These are phyloP conservation scores for Naematelia aurantialba DNA, from an alignment of 768 basidiomycete genomes.

Conservation along the genomic window DNA sequence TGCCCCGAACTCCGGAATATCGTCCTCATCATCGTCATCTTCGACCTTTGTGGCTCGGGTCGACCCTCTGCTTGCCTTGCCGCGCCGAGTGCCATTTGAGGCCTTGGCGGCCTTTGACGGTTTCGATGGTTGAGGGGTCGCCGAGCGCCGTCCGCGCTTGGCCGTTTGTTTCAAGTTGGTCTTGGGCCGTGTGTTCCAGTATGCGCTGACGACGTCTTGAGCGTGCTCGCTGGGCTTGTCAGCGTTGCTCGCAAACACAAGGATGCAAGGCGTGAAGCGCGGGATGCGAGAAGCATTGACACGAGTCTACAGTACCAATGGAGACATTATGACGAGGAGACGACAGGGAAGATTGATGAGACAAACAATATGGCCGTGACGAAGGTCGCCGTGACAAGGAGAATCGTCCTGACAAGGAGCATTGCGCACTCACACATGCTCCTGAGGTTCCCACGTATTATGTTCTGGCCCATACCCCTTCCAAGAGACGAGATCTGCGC, in stretches of 20 bases:
- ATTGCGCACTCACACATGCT: constrained; percentile 43
- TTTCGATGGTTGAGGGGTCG: constrained; percentile 11
- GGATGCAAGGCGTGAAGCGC: no score
- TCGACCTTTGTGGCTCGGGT: constrained; percentile 1
- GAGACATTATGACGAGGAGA: no score
- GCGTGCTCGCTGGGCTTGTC: constrained; percentile 23
- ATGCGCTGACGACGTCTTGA: constrained; percentile 30
- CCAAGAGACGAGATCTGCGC: constrained; percentile 45
- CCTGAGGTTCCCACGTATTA: constrained; percentile 47
- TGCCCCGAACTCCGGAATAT: constrained; percentile 20
- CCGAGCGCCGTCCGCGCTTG: constrained; percentile 13
- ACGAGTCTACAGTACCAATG: no score
- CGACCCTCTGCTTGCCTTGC: not conserved
- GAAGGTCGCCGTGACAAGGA: not conserved
- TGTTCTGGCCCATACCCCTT: constrained; percentile 48
- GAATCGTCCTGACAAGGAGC: not conserved
- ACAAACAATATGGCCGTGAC: not conserved
- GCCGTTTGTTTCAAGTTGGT: constrained; percentile 6
- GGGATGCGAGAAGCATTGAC: no score
- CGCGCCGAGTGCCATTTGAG: constrained; percentile 6
- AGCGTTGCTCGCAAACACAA: not conserved
- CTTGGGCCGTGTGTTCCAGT: constrained; percentile 40
- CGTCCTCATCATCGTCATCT: constrained; percentile 14
- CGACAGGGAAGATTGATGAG: not conserved
- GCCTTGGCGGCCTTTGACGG: constrained; percentile 7